Evolutionary conservation across 768 basidiomycete genomes (phyloP), one percentile per base, ranked within the genome.

Genomic region (Agaricus bisporus): DNA sequence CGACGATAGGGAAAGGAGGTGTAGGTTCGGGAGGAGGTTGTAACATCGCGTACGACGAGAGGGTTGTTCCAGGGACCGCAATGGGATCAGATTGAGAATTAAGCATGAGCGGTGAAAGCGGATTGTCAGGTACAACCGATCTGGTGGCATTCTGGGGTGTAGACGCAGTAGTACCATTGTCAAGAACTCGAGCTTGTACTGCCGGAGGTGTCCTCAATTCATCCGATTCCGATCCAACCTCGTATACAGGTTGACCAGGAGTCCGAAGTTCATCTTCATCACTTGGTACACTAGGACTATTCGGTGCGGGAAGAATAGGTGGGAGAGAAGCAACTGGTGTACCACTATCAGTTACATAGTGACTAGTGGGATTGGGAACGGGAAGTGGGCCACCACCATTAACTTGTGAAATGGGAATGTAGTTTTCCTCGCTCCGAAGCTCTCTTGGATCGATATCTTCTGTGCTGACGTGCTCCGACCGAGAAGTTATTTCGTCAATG

Each of bases 401-500:
- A 18, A 49, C 54, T 11, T 57, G 53, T 4, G 53, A 47, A 22
- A 54, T 8, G 10, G 41, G 41, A 11, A 48, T 17, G 20, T 48
- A 48, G 28, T 48, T 48, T 8, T 41, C 39, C n/a, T 54, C 46
- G 29, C 39, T 29, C 22, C 48, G 39, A n/a, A 36, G 11, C 15
- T 41, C 46, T 7, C 38, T 32, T 12, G 35, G 39, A 26, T 54
- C 53, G 14, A 42, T 43, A 15, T 54, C 53, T 1, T 47, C 51
- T 22, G 28, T 48, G 22, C 22, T 22, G 22, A 54, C 39, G 10
- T 51, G 45, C 41, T 61, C 60, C 11, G 58, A 55, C 2, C 53
- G 45, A 6, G 67, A 66, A 1, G 68, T 64, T 28, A 67, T 54
- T 57, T 68, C 68, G 11, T 60, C 62, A 52, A 68, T 67, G 20